A percentile compares a stretch with the other conserved stretches of the same genome.
Conservation (phyloP, 441 rosid species). For the Eruca vesicaria region DNA sequence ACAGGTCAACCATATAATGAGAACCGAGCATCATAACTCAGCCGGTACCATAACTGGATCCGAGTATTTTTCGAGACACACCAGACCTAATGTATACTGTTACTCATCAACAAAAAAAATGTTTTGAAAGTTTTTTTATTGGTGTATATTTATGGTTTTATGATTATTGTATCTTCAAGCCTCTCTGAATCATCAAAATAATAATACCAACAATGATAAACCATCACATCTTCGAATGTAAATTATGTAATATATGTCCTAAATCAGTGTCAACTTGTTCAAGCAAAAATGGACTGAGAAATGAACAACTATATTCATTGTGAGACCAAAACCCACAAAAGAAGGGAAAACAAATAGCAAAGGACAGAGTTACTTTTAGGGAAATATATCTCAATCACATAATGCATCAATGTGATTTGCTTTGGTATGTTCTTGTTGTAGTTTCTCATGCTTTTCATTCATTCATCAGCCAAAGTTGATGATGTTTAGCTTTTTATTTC, state of each 20-base stretch:
- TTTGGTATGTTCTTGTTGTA: not conserved
- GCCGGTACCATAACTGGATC: constrained; percentile 38
- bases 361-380: not conserved
- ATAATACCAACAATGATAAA: not conserved
- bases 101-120: not conserved
- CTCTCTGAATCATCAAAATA: not conserved
- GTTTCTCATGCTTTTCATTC: not conserved
- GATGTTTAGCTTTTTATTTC: not conserved
- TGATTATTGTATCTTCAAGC: not conserved
- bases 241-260: too few species aligned
- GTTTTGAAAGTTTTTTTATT: too few species aligned
- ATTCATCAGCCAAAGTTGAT: not conserved
- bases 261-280: not conserved
- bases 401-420: not conserved
- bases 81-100: constrained; percentile 42
- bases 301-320: not conserved
- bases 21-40: too few species aligned
- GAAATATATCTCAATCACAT: not conserved
- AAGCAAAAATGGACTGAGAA: not conserved
- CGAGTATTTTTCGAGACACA: constrained; percentile 82
- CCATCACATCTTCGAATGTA: not conserved
- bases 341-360: constrained; percentile 22
- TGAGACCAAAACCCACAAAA: constrained; percentile 11
- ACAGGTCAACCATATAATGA: constrained; percentile 38
- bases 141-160: not conserved